These are phyloP conservation scores for Colletotrichum noveboracense DNA, from an alignment of 2,329 filamentous ascomycete genomes.

Conservation along the genomic window DNA sequence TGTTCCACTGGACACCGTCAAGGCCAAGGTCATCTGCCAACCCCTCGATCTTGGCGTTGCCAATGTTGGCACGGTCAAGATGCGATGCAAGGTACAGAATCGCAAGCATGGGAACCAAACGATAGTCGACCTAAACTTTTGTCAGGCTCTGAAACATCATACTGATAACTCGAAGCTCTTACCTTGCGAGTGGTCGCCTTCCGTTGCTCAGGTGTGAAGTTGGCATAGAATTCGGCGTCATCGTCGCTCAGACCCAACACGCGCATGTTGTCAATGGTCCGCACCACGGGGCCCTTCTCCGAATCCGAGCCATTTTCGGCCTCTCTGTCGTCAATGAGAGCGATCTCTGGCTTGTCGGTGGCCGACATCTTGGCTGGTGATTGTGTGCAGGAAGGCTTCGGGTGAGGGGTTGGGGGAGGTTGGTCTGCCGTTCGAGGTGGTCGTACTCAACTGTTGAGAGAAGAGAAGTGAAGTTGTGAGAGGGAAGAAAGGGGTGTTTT, in stretches of 20 bases:
- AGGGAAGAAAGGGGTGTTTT: not conserved
- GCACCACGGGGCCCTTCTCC: slow-evolving; percentile 25
- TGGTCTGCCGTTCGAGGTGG: not conserved
- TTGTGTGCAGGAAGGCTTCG: not conserved
- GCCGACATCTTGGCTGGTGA: not conserved
- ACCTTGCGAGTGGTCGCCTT: slow-evolving; percentile 31
- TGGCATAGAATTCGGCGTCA: slow-evolving; percentile 32
- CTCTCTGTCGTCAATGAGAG: slow-evolving; percentile 26
- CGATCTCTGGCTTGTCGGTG: slow-evolving; percentile 27
- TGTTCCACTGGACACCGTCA: slow-evolving; percentile 63
- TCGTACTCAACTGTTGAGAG: not conserved
- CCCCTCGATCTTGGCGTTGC: slow-evolving; percentile 56
- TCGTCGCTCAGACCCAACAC: slow-evolving; percentile 32
- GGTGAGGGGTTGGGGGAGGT: not conserved
- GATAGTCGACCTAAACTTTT: slow-evolving; percentile 9
- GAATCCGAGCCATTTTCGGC: not conserved
- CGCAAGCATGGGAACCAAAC: slow-evolving; percentile 56
- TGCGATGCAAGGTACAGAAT: slow-evolving; percentile 62
- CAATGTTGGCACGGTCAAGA: slow-evolving; percentile 58
- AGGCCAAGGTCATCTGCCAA: slow-evolving; percentile 44
- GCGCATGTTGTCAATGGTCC: slow-evolving; percentile 31
- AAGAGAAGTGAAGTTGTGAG: not conserved
- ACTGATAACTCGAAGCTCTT: not conserved
- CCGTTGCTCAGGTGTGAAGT: slow-evolving; percentile 25
- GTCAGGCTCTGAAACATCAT: not conserved